Evolutionary conservation across 176 grass and related monocot species (phyloP).

Genomic region (Aegilops speltoides): DNA sequence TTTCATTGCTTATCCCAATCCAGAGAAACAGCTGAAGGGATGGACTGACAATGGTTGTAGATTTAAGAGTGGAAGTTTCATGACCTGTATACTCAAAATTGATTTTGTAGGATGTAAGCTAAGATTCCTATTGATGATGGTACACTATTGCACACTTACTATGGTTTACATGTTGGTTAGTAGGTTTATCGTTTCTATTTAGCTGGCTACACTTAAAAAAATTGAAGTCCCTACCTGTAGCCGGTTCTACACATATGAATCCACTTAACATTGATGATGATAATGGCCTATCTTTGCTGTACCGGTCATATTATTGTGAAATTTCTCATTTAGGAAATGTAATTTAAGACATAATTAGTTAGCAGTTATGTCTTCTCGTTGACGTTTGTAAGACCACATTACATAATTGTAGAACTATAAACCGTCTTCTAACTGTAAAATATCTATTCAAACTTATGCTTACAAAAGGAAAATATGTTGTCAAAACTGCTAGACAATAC

Average conservation of each 20-base stretch:
- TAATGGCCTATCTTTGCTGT: neutral
- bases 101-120: neutral
- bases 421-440: neutral
- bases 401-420: neutral
- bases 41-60: neutral
- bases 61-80: neutral
- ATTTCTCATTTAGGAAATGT: conserved; percentile 5
- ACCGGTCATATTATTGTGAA: neutral
- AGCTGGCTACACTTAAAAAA: neutral
- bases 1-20: neutral
- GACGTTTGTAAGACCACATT: neutral
- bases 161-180: neutral
- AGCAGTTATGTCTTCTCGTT: neutral
- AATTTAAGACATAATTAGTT: neutral
- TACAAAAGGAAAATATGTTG: neutral
- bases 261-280: conserved; percentile 4
- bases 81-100: neutral
- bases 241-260: neutral
- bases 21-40: neutral
- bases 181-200: neutral
- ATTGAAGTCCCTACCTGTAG: neutral
- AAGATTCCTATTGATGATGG: conserved; percentile 3
- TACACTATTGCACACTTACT: neutral
- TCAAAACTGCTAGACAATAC: neutral
- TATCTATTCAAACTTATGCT: neutral